These are phyloP conservation scores for Elongisporangium anandrum DNA, from an alignment of 352 stramenopile species.

Conservation along the genomic window DNA sequence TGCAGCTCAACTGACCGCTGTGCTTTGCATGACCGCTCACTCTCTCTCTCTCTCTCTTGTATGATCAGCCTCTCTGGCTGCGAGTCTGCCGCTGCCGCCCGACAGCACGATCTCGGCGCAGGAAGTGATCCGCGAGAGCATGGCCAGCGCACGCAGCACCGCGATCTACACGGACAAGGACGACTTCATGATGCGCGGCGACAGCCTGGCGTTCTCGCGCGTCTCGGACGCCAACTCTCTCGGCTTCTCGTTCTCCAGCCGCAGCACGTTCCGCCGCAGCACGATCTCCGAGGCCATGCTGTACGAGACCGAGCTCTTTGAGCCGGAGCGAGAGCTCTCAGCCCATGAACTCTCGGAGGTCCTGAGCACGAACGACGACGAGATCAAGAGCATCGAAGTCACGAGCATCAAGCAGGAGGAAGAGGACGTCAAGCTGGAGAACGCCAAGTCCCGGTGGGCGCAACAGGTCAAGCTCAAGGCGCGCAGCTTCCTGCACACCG, in stretches of 20 bases:
- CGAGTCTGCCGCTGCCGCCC: conserved; percentile 62
- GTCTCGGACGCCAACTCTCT: conserved; percentile 27
- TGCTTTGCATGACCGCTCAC: background rate
- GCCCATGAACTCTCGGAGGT: conserved; percentile 70
- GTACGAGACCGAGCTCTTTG: conserved; percentile 79
- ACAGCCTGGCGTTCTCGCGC: conserved; percentile 47
- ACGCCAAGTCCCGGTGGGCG: conserved; percentile 78
- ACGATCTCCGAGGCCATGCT: conserved; percentile 85
- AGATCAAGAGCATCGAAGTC: conserved; percentile 69
- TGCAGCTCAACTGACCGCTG: background rate
- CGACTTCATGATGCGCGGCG: conserved; percentile 40
- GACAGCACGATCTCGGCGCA: conserved; percentile 83
- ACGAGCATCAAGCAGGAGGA: conserved; percentile 86
- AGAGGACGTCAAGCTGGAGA: conserved; percentile 76
- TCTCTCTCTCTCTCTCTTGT: conserved; percentile 1
- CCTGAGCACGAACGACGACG: conserved; percentile 51
- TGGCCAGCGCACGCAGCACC: conserved; percentile 72
- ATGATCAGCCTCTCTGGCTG: conserved; percentile 40
- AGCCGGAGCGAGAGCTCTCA: conserved; percentile 74
- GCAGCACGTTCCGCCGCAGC: conserved; percentile 72
- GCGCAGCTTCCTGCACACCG: conserved; percentile 68
- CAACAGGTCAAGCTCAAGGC: conserved; percentile 86
- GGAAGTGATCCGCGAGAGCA: conserved; percentile 83
- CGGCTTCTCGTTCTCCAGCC: conserved; percentile 67
- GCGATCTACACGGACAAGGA: conserved; percentile 70